Conservation (phyloP, 768 basidiomycete genomes). For the Austroboletus festivus region DNA sequence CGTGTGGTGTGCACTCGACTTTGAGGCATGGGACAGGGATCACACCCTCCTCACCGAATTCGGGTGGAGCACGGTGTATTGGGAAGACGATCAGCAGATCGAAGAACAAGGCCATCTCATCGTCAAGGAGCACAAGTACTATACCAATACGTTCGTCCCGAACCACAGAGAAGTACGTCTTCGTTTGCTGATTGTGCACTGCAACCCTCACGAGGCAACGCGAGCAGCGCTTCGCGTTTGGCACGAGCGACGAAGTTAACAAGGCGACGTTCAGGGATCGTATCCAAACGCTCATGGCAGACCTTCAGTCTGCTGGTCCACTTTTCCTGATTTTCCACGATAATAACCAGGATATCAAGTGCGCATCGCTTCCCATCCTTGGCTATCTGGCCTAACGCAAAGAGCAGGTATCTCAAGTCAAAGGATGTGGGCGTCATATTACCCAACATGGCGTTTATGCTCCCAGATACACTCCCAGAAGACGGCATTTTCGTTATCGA, state of each 20-base stretch:
- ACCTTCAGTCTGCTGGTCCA: slow-evolving; percentile 46
- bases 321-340: slow-evolving; percentile 84
- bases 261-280: slow-evolving; percentile 49
- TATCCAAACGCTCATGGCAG: slow-evolving; percentile 45
- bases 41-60: slow-evolving; percentile 76
- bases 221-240: slow-evolving; percentile 64
- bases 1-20: slow-evolving; percentile 75
- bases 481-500: slow-evolving; percentile 65
- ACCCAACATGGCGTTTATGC: slow-evolving; percentile 45
- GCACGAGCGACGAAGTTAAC: slow-evolving; percentile 53
- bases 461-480: slow-evolving; percentile 55
- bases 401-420: slow-evolving; percentile 51
- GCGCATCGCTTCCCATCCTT: neutral
- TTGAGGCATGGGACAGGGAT: slow-evolving; percentile 81
- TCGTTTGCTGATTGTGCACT: neutral
- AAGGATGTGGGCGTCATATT: slow-evolving; percentile 50
- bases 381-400: slow-evolving; percentile 1
- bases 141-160: slow-evolving; percentile 62
- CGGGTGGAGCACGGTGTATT: slow-evolving; percentile 66
- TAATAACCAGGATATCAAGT: slow-evolving; percentile 75
- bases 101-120: slow-evolving; percentile 58
- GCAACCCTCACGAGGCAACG: neutral
- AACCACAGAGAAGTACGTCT: slow-evolving; percentile 53
- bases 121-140: slow-evolving; percentile 57
- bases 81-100: slow-evolving; percentile 49